Base-by-base conservation (phyloP, 2,329 filamentous ascomycete species). In the Microcera coccophila region DNA sequence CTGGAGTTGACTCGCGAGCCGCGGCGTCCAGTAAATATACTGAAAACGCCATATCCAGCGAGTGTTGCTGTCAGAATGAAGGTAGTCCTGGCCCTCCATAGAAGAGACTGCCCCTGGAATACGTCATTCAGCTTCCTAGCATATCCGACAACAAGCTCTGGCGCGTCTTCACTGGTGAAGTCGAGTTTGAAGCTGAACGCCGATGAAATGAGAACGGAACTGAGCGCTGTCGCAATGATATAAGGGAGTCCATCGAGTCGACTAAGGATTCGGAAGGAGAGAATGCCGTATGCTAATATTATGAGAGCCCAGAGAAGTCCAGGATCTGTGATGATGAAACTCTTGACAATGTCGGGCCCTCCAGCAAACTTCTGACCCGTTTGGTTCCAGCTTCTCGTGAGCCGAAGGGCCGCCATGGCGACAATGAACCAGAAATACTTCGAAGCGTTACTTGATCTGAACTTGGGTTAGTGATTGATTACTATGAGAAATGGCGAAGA, bases 361-460 rank as follows among this genome's bases (percentile, higher is more conserved):
- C 90, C 90, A 2, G 93, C 85, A 56, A 89, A 90, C 64, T 98
- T 98, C 61, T 97, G 91, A 4, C 93, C 93, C 0, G 93, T 97
- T 64, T 97, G 93, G 60, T 97, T 97, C 91, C 91, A 98, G 42
- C 85, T 78, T 33, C 88, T 74, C 28, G 82, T 70, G 3, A 95
- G 56, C 26, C 90, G 79, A 40, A 87, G 76, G 7, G 79, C 67
- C 1, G 74, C 57, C 7, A 91, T 71, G 0, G 86, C 70, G 22
- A 75, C 55, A 4, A 65, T 19, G 8, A 61, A 46, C 47, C 54
- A 60, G 12, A 77, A 29, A 2, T 60, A 50, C 7, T 62, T 59
- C 4, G 60, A 37, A 0, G 62, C 32, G 1, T 59, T 59, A 9
- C 54, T 56, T 4, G 49, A 52, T 20, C 62, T 67, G 7, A 5